phyloP scores from a whole-genome alignment of 208 protist species.

The Leptomonas pyrrhocoris region DNA sequence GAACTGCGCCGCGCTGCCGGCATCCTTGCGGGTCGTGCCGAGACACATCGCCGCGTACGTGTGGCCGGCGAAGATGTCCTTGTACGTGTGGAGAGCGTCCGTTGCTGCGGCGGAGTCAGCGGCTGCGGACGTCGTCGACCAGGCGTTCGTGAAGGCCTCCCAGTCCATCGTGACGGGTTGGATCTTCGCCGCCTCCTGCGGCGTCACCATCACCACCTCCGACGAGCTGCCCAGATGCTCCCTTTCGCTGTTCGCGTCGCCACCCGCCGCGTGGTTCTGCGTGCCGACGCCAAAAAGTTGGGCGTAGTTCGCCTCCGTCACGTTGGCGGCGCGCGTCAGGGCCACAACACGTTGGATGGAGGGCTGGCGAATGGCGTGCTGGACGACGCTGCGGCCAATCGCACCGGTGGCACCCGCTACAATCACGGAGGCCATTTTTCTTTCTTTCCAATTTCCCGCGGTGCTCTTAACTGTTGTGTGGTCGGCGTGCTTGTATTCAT shows the following conservation, averaged over 20 bases:
- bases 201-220: slow-evolving; percentile 20
- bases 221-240: background rate
- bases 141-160: slow-evolving; percentile 56
- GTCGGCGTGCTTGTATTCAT: too few species aligned
- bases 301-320: slow-evolving; percentile 29
- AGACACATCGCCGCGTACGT: slow-evolving; percentile 73
- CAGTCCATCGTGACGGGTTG: slow-evolving; percentile 61
- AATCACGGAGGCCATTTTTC: slow-evolving; percentile 52
- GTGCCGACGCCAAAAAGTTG: slow-evolving; percentile 47
- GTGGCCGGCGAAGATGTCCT: slow-evolving; percentile 59
- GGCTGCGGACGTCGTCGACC: slow-evolving; percentile 14
- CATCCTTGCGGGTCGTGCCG: slow-evolving; percentile 82
- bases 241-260: background rate
- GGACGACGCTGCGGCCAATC: slow-evolving; percentile 67
- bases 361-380: slow-evolving; percentile 41
- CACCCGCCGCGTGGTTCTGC: background rate
- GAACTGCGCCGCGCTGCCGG: slow-evolving; percentile 68
- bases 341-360: slow-evolving; percentile 63
- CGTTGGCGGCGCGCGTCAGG: slow-evolving; percentile 46
- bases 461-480: too few species aligned
- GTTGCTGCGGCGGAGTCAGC: background rate
- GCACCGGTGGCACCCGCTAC: slow-evolving; percentile 79
- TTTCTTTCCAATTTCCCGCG: too few species aligned
- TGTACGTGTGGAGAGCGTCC: slow-evolving; percentile 29
- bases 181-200: slow-evolving; percentile 45